phyloP scores from a whole-genome alignment of 352 stramenopile species.

The Plasmopara viticola region DNA sequence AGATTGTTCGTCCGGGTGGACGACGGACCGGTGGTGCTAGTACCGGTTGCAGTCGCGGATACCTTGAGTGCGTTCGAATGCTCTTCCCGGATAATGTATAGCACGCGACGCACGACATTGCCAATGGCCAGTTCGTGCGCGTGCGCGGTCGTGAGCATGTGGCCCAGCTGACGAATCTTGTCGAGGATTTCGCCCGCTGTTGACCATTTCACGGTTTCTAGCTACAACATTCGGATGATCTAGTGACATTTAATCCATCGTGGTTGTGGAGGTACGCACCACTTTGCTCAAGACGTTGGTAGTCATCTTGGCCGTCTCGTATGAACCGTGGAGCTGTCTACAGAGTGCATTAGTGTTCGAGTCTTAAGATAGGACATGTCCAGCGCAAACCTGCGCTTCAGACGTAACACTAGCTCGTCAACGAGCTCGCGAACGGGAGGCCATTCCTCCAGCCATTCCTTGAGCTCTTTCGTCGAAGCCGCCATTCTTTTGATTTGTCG shows the following conservation, averaged over 20 bases:
- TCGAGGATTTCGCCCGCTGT: slow-evolving; percentile 80
- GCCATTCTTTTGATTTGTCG: slow-evolving; percentile 12
- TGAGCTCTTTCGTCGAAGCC: slow-evolving; percentile 29
- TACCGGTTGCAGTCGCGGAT: slow-evolving; percentile 15
- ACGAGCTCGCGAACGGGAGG: slow-evolving; percentile 60
- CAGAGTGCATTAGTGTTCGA: slow-evolving; percentile 3
- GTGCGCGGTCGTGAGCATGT: slow-evolving; percentile 80
- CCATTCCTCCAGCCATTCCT: slow-evolving; percentile 75
- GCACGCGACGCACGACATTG: slow-evolving; percentile 85
- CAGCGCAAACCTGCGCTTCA: slow-evolving; percentile 59
- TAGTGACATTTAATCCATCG: slow-evolving; percentile 1
- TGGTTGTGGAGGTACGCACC: no score
- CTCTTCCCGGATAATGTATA: slow-evolving; percentile 88
- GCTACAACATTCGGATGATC: slow-evolving; percentile 20
- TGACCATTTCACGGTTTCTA: slow-evolving; percentile 74
- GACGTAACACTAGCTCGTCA: slow-evolving; percentile 67
- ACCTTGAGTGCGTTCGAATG: slow-evolving; percentile 69
- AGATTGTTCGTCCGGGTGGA: slow-evolving; percentile 55
- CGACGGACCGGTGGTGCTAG: slow-evolving; percentile 11
- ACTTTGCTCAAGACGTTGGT: slow-evolving; percentile 67
- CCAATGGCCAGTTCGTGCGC: slow-evolving; percentile 81
- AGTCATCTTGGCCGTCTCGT: slow-evolving; percentile 75
- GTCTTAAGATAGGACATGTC: neutral
- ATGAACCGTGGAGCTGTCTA: slow-evolving; percentile 69
- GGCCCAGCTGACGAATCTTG: slow-evolving; percentile 69